Conservation (phyloP, 768 basidiomycete species). For the Lactifluus pinguis region DNA sequence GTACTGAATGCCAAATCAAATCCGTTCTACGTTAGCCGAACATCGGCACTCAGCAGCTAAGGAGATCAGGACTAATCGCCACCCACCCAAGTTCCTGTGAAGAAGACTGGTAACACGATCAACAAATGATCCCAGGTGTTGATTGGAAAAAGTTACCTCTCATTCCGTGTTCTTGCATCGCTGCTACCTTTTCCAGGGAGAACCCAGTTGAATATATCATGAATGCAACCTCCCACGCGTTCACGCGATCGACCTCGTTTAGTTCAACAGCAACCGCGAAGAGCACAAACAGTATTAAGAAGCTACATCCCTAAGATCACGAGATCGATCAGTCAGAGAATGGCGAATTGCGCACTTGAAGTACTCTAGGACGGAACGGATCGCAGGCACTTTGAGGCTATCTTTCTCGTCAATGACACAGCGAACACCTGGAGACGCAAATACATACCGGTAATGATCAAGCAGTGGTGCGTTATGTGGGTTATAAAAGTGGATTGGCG, state of each 20-base stretch:
- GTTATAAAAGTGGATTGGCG: slow-evolving; percentile 89
- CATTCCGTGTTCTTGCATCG: slow-evolving; percentile 93
- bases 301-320: slow-evolving; percentile 36
- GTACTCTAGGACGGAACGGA: slow-evolving; percentile 87
- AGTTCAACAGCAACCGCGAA: slow-evolving; percentile 77
- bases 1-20: slow-evolving; percentile 87
- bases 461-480: slow-evolving; percentile 89
- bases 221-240: slow-evolving; percentile 59
- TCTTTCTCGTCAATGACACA: slow-evolving; percentile 4
- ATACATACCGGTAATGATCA: slow-evolving; percentile 78
- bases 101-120: slow-evolving; percentile 47
- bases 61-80: neutral
- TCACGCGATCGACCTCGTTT: slow-evolving; percentile 51
- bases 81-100: slow-evolving; percentile 76
- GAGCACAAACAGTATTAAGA: slow-evolving; percentile 69
- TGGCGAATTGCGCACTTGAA: slow-evolving; percentile 45
- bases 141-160: slow-evolving; percentile 43
- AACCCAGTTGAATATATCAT: slow-evolving; percentile 79
- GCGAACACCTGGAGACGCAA: neutral
- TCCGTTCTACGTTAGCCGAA: slow-evolving; percentile 51
- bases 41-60: neutral
- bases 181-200: slow-evolving; percentile 84
- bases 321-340: neutral
- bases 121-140: neutral
- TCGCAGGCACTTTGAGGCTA: slow-evolving; percentile 87